A percentile compares a stretch with the other conserved stretches of the same genome.
phyloP scores from a whole-genome alignment of 495 filamentous ascomycete species.

The Beverwykella pulmonaria region DNA sequence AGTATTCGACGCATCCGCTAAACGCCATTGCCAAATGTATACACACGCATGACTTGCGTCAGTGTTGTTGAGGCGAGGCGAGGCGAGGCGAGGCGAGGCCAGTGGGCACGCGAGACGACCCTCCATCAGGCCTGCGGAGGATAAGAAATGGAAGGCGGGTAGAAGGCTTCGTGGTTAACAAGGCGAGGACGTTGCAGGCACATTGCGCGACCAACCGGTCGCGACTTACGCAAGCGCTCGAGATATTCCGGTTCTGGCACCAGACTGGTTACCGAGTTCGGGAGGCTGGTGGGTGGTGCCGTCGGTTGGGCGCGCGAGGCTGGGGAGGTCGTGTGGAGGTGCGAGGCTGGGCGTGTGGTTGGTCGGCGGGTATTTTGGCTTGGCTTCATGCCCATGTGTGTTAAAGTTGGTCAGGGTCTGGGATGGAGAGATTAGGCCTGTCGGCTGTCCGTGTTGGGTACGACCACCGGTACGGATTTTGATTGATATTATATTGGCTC shows the following conservation, averaged over 20 bases:
- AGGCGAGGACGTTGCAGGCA: neutral
- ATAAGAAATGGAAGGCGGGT: neutral
- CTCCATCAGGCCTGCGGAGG: neutral
- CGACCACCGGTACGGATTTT: neutral
- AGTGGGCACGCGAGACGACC: neutral
- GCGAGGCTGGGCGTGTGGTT: conserved; percentile 8
- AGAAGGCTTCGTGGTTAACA: neutral
- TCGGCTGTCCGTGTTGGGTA: neutral
- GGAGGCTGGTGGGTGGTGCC: neutral
- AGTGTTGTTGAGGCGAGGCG: too few relatives aligned
- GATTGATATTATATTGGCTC: conserved; percentile 2
- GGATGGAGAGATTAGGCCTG: neutral
- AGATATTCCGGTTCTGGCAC: neutral
- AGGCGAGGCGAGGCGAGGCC: neutral
- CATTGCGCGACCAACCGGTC: neutral
- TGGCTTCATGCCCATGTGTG: neutral
- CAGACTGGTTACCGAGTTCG: conserved; percentile 4
- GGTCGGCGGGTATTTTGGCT: conserved; percentile 20
- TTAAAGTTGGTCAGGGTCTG: neutral
- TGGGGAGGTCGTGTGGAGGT: neutral
- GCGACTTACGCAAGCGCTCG: conserved; percentile 10
- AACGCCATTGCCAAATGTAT: neutral
- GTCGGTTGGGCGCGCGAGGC: neutral
- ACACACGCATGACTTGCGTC: neutral
- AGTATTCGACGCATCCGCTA: neutral